These are phyloP conservation scores for Angophora floribunda DNA, from an alignment of 345 rosid species.

Conservation along the genomic window DNA sequence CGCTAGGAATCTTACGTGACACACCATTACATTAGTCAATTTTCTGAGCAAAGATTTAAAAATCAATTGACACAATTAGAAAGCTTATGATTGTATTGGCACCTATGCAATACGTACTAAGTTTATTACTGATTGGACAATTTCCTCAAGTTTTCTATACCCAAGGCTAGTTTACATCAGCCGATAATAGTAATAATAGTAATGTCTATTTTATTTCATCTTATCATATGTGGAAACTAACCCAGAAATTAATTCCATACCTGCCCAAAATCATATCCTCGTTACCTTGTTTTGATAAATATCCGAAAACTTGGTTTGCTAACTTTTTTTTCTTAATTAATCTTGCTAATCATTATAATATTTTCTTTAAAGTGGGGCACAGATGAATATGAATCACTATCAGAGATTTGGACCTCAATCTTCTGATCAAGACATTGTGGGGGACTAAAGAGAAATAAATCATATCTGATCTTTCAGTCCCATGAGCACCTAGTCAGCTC, in stretches of 20 bases:
- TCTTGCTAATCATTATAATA: neutral
- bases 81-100: accelerated
- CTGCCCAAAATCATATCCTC: neutral
- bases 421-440: neutral
- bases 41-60: no score
- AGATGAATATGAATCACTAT: neutral
- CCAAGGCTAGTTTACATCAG: neutral
- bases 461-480: neutral
- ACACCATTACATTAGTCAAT: accelerated
- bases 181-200: neutral
- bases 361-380: neutral
- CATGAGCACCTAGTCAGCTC: neutral
- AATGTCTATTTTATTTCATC: neutral
- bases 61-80: no score
- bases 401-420: neutral
- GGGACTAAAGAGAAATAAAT: neutral
- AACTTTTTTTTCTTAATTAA: neutral
- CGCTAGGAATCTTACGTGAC: accelerated
- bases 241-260: neutral
- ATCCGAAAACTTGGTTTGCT: neutral
- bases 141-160: neutral
- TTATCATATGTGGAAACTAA: neutral
- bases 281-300: neutral
- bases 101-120: accelerated
- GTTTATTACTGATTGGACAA: neutral